Conservation (phyloP, 176 grass and related monocot species). For the Avena insularis region DNA sequence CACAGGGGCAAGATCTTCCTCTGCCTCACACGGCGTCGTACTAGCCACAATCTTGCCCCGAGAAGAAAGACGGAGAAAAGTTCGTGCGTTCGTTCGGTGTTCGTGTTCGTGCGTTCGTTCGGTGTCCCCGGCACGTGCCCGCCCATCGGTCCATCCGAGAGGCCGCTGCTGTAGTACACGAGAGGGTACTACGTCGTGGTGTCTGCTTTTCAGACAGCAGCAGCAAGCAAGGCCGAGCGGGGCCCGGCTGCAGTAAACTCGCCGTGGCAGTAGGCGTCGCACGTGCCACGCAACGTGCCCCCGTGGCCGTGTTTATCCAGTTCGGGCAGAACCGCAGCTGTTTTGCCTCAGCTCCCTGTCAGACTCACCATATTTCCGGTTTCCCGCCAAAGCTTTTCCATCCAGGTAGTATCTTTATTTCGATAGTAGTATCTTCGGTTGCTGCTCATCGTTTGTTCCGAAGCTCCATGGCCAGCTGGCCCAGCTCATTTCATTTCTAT, state of each 20-base stretch:
- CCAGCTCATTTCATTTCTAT: too few species aligned
- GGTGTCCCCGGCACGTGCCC: background rate
- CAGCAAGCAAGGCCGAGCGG: background rate
- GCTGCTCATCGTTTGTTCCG: too few species aligned
- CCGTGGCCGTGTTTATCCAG: slow-evolving; percentile 3
- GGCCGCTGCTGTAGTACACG: too few species aligned
- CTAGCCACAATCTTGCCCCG: too few species aligned
- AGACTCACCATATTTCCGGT: background rate
- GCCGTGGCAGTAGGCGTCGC: background rate
- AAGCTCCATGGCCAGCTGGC: too few species aligned
- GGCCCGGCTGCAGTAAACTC: background rate
- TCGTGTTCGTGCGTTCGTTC: too few species aligned
- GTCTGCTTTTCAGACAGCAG: background rate
- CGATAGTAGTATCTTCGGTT: background rate
- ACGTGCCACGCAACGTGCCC: background rate
- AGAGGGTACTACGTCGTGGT: background rate
- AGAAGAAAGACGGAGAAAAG: background rate
- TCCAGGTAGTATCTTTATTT: background rate
- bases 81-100: background rate
- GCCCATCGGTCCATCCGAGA: background rate
- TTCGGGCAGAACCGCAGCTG: background rate
- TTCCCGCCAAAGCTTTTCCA: background rate
- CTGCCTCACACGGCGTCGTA: background rate
- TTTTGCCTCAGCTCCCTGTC: background rate
- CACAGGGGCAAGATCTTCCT: slow-evolving; percentile 2